A percentile compares a stretch with the other conserved stretches of the same genome.
Conservation (phyloP, 108 stramenopile genomes). For the Epipyxis sp. region DNA sequence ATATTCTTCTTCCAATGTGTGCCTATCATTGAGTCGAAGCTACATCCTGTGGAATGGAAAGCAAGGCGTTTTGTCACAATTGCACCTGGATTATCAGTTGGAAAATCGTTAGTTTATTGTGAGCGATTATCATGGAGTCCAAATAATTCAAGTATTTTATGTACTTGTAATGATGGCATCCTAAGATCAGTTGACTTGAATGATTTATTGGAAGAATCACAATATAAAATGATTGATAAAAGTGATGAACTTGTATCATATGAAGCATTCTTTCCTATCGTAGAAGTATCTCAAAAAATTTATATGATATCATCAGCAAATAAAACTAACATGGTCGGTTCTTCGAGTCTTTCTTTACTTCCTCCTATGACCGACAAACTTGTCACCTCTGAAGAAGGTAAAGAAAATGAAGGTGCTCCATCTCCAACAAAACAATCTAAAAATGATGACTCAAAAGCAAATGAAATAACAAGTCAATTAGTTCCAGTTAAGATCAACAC, state of each 20-base stretch:
- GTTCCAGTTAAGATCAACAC: neutral
- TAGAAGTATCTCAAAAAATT: conserved; percentile 16
- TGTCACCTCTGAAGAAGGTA: too few relatives aligned
- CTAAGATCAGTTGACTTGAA: conserved; percentile 36
- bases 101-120: conserved; percentile 39
- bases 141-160: conserved; percentile 31
- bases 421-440: too few relatives aligned
- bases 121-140: conserved; percentile 36
- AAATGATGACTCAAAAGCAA: too few relatives aligned
- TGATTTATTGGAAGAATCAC: conserved; percentile 26
- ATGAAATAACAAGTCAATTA: too few relatives aligned
- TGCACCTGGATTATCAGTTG: conserved; percentile 13
- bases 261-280: conserved; percentile 41
- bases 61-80: conserved; percentile 36
- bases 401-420: too few relatives aligned
- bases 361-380: too few relatives aligned
- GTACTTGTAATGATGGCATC: conserved; percentile 30
- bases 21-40: conserved; percentile 14
- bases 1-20: conserved; percentile 49
- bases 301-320: neutral
- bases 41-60: conserved; percentile 33
- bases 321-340: neutral
- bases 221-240: conserved; percentile 34
- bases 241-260: conserved; percentile 29
- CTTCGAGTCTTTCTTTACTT: neutral